Conservation (phyloP, 2,329 filamentous ascomycete genomes). For the Diaporthe velutina region DNA sequence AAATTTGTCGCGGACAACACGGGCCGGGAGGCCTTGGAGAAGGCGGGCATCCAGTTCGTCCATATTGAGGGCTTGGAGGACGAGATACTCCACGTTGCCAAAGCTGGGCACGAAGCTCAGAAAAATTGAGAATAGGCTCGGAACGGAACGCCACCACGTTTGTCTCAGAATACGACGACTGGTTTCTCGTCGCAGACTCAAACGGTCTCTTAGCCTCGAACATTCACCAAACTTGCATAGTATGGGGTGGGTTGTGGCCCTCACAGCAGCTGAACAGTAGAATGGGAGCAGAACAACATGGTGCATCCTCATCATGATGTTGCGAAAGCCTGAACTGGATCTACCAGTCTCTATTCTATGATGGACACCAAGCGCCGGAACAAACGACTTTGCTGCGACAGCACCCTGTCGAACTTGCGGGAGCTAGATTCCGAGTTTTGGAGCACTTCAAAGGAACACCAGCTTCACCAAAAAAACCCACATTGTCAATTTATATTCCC, state of each 20-base stretch:
- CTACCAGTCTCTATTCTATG: too few species aligned
- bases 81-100: constrained; percentile 86
- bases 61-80: constrained; percentile 81
- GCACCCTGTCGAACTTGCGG: too few species aligned
- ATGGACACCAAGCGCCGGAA: too few species aligned
- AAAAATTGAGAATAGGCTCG: rapidly evolving
- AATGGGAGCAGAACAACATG: background rate
- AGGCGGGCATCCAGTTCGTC: constrained; percentile 79
- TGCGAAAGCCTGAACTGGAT: too few species aligned
- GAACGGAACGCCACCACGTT: too few species aligned
- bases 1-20: constrained; percentile 89
- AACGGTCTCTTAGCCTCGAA: background rate
- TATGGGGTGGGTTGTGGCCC: too few species aligned
- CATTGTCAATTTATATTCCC: too few species aligned
- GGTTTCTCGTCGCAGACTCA: background rate
- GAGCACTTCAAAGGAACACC: too few species aligned
- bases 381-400: too few species aligned
- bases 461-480: too few species aligned
- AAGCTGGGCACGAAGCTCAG: constrained; percentile 75
- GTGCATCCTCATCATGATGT: background rate
- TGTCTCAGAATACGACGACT: background rate
- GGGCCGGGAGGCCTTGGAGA: constrained; percentile 77
- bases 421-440: too few species aligned
- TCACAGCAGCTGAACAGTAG: background rate
- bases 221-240: background rate